These are phyloP conservation scores for Monosporozyma aquatica DNA, from an alignment of 805 yeast species.

Conservation along the genomic window DNA sequence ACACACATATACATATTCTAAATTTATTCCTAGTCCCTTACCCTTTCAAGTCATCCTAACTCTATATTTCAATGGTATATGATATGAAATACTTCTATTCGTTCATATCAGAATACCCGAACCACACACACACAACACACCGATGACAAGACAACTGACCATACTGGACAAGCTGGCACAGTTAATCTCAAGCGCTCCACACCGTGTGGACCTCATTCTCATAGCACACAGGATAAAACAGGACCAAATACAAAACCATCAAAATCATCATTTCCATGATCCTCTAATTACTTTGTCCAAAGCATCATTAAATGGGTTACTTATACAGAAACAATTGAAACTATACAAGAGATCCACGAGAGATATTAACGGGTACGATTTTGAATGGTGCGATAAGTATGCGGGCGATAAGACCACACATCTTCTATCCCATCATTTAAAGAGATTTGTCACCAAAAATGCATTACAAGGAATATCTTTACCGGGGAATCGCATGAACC, in stretches of 20 bases:
- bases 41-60: no score
- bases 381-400: constrained; percentile 9
- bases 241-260: no score
- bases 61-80: no score
- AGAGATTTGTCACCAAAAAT: not conserved
- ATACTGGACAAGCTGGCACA: not conserved
- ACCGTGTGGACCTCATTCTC: not conserved
- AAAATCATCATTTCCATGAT: no score
- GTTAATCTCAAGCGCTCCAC: not conserved
- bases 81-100: no score
- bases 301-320: constrained; percentile 1
- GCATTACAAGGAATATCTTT: not conserved
- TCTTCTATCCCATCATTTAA: not conserved
- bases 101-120: no score
- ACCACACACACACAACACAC: no score
- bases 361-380: constrained; percentile 18
- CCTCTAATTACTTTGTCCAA: not conserved
- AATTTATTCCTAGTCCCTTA: no score
- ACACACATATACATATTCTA: no score
- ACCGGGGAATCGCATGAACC: not conserved
- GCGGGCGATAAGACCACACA: not conserved
- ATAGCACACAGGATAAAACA: no score
- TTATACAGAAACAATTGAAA: constrained; percentile 2
- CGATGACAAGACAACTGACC: not conserved
- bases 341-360: constrained; percentile 11